Base-by-base conservation (phyloP, 164 flowering plant genomes). In the Kingdonia uniflora region DNA sequence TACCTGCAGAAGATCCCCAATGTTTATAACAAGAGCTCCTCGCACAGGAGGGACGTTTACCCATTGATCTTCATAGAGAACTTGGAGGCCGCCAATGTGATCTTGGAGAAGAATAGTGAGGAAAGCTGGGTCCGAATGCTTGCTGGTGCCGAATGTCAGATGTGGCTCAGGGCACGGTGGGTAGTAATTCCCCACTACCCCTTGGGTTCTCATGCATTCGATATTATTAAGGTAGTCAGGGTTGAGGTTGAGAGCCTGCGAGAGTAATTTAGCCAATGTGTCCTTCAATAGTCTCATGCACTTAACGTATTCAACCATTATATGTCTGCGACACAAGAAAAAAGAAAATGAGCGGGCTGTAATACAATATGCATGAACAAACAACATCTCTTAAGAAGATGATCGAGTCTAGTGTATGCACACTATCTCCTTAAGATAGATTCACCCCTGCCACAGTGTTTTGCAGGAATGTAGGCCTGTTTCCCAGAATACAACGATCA, bases 171-270 rank as follows among this genome's bases (percentile, higher is more conserved):
- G 71, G 58, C 74, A 69, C 14, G 67, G 43, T 4, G 76, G 74
- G 41, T 64, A 66, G 52, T 66, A 69, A 16, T 69, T 68, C 6
- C 37, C 8, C 2, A 19, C 11, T 22, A 71, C 3, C n/a, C 26
- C 11, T 17, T 29, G 41, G 8, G 65, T 42, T 64, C 62, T 42
- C 39, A 49, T 29, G 43, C 71, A 72, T 5, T 50, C 65, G 12
- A 66, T 62, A 6, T 22, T 19, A 11, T 24, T 41, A 1, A 77
- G 66, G 50, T 68, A 38, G 50, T 64, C 52, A 11, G 61, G 49
- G 17, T 23, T 21, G 0, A 74, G 72, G 25, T 74, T 77, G 5
- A 74, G 62, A 37, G 66, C 74, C 61, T 73, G 72, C 19, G 71
- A 65, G 0, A 71, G 37, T 14, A 75, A 51, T 42, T 59, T 62